Conservation (phyloP, 108 stramenopile species). For the Cyclotella sp. region DNA sequence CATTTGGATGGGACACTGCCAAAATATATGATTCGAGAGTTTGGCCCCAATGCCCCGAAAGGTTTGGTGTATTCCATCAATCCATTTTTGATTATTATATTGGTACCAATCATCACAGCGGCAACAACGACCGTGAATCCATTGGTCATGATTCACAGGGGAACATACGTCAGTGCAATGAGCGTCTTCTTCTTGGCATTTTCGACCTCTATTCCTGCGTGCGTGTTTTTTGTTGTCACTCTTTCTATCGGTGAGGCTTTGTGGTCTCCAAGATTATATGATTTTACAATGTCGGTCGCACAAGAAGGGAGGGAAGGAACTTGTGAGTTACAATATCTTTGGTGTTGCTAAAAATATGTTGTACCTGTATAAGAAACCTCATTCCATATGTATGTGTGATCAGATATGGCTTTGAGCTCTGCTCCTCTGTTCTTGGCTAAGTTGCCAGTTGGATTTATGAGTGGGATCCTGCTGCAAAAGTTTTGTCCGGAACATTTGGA, state of each 20-base stretch:
- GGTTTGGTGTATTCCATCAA: conserved; percentile 85
- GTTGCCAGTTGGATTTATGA: conserved; percentile 80
- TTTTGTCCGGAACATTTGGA: conserved; percentile 69
- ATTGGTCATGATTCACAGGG: conserved; percentile 78
- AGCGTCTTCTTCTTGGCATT: conserved; percentile 76
- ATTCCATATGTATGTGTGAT: background rate
- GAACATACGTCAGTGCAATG: conserved; percentile 72
- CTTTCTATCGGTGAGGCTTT: conserved; percentile 83
- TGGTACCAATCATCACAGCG: conserved; percentile 82
- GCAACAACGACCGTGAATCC: conserved; percentile 69
- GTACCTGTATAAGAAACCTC: background rate
- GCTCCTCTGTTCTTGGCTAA: conserved; percentile 87
- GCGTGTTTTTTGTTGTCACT: conserved; percentile 68
- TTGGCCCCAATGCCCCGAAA: conserved; percentile 74
- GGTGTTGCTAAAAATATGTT: background rate
- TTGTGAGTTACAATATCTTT: conserved; percentile 20
- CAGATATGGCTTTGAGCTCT: conserved; percentile 74
- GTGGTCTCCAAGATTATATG: conserved; percentile 82
- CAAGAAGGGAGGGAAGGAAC: conserved; percentile 83
- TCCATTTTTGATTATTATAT: conserved; percentile 76
- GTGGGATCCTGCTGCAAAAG: conserved; percentile 65
- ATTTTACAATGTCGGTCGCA: conserved; percentile 78
- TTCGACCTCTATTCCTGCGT: conserved; percentile 71
- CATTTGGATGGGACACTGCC: conserved; percentile 88
- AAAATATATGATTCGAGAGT: conserved; percentile 84